Evolutionary conservation across 495 filamentous ascomycete species (phyloP).

Genomic region (Annulohypoxylon stygium): DNA sequence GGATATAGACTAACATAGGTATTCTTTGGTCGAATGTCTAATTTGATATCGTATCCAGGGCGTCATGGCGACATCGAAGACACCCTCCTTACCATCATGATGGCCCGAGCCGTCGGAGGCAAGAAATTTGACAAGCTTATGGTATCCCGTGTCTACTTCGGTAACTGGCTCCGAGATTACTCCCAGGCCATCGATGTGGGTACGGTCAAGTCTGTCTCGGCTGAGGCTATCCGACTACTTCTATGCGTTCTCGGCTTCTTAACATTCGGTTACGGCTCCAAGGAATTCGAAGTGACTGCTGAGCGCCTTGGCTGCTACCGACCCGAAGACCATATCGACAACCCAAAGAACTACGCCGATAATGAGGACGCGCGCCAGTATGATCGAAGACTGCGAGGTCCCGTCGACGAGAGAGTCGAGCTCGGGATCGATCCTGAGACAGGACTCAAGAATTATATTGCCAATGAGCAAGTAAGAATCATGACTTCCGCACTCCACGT

Average conservation of each 20-base stretch:
- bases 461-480: constrained; percentile 79
- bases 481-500: constrained; percentile 82
- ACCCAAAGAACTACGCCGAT: constrained; percentile 82
- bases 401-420: constrained; percentile 82
- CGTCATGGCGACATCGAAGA: constrained; percentile 98
- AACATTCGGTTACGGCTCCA: constrained; percentile 84
- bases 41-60: constrained; percentile 59
- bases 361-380: constrained; percentile 87
- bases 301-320: constrained; percentile 90
- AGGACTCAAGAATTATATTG: constrained; percentile 94
- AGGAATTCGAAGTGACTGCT: constrained; percentile 90
- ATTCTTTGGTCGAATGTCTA: constrained; percentile 16
- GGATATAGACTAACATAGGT: not conserved
- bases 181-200: constrained; percentile 87
- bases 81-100: constrained; percentile 77
- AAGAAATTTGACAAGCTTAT: constrained; percentile 90
- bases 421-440: constrained; percentile 79
- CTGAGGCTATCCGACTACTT: constrained; percentile 88
- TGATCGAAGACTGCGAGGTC: constrained; percentile 81
- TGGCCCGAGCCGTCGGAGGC: constrained; percentile 81
- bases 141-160: constrained; percentile 87
- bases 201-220: constrained; percentile 87
- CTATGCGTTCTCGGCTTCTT: constrained; percentile 73
- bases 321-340: constrained; percentile 90
- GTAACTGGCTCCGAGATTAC: constrained; percentile 92